A percentile compares a stretch with the other conserved stretches of the same genome.
These are phyloP conservation scores for Grammothele lineata DNA, from an alignment of 768 basidiomycete species.

Conservation along the genomic window DNA sequence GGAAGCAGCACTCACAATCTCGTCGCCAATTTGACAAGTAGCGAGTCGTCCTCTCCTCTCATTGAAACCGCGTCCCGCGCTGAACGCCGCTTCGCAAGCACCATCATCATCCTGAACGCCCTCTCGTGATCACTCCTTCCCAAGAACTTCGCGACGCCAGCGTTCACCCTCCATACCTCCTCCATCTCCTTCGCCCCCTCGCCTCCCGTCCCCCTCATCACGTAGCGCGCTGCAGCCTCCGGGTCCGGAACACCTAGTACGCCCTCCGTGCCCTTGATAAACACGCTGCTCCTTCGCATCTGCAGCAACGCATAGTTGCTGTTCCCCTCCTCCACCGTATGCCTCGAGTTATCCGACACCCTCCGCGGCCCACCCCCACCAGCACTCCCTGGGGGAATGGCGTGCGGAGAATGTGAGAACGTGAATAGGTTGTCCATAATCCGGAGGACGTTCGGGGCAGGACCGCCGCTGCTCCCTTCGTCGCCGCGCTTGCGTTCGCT, in stretches of 20 bases:
- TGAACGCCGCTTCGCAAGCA: slow-evolving; percentile 35
- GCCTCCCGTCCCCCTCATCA: slow-evolving; percentile 41
- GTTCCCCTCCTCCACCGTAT: slow-evolving; percentile 22
- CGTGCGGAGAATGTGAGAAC: slow-evolving; percentile 5
- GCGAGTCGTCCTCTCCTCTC: slow-evolving; percentile 3
- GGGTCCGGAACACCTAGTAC: slow-evolving; percentile 45
- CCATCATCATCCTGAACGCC: slow-evolving; percentile 52
- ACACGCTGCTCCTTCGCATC: slow-evolving; percentile 52
- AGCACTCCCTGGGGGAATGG: neutral
- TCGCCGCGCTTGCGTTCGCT: slow-evolving; percentile 40
- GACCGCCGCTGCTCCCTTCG: slow-evolving; percentile 52
- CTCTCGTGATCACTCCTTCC: slow-evolving; percentile 70
- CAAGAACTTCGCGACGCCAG: slow-evolving; percentile 49
- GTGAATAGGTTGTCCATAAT: slow-evolving; percentile 77
- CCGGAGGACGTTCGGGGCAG: slow-evolving; percentile 62
- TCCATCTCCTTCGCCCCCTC: slow-evolving; percentile 26
- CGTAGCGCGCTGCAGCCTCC: slow-evolving; percentile 60
- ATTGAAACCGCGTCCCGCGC: neutral
- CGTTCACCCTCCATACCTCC: slow-evolving; percentile 57
- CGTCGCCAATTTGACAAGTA: slow-evolving; percentile 20
- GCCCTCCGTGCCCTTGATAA: slow-evolving; percentile 49
- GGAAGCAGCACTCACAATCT: slow-evolving; percentile 23
- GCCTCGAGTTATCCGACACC: slow-evolving; percentile 36
- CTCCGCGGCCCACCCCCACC: slow-evolving; percentile 19
- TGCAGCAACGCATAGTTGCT: slow-evolving; percentile 41